Evolutionary conservation across 192 early-diverging fungal species (phyloP).

Genomic region (Entomortierella lignicola): DNA sequence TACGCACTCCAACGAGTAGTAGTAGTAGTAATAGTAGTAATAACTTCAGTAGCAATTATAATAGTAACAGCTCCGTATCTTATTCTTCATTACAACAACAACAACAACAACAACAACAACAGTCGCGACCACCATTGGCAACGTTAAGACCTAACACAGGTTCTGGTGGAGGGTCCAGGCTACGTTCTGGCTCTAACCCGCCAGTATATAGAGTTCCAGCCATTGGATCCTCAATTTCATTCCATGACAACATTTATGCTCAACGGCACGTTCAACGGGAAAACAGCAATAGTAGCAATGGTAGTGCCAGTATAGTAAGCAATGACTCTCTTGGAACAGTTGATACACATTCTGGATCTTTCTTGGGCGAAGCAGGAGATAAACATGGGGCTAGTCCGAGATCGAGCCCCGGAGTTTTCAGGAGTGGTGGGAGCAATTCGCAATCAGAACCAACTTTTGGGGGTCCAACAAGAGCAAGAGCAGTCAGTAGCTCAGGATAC

Average conservation of each 20-base stretch:
- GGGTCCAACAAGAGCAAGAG: slow-evolving; percentile 22
- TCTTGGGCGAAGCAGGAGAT: slow-evolving; percentile 1
- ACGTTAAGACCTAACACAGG: slow-evolving; percentile 5
- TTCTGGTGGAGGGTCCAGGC: neutral
- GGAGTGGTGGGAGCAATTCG: neutral
- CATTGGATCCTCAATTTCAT: neutral
- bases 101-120: slow-evolving; percentile 24
- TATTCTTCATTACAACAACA: slow-evolving; percentile 16
- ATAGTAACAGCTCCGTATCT: neutral
- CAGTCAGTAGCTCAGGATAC: slow-evolving; percentile 18
- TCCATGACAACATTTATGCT: slow-evolving; percentile 8
- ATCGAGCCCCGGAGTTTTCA: neutral
- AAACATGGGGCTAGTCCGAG: slow-evolving; percentile 5
- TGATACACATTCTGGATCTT: slow-evolving; percentile 7
- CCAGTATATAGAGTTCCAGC: slow-evolving; percentile 4
- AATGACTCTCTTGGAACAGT: neutral
- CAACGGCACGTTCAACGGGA: slow-evolving; percentile 11
- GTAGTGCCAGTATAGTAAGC: slow-evolving; percentile 3
- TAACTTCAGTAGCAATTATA: neutral
- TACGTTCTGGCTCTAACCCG: slow-evolving; percentile 43
- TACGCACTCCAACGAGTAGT: neutral
- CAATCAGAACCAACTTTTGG: neutral
- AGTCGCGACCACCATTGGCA: slow-evolving; percentile 16
- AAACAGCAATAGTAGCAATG: slow-evolving; percentile 9
- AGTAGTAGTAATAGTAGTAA: neutral